Conservation (phyloP, 2,329 filamentous ascomycete genomes). For the Purpureocillium takamizusanense region DNA sequence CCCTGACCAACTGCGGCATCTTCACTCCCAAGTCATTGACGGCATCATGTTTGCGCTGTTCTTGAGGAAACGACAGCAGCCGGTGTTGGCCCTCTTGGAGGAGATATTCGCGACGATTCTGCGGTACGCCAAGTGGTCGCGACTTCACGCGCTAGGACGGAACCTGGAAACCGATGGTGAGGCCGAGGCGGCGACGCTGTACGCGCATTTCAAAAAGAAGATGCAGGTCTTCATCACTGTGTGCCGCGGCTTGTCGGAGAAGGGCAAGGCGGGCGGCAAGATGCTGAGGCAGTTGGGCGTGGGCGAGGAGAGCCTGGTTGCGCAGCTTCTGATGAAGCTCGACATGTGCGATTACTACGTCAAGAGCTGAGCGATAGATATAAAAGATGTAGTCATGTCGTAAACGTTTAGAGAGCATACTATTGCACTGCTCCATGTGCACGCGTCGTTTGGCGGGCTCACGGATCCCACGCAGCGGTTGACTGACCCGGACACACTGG, state of each 20-base stretch:
- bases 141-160: conserved; percentile 26
- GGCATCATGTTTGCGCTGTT: conserved; percentile 66
- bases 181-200: conserved; percentile 35
- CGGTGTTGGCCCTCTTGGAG: conserved; percentile 64
- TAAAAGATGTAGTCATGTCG: no score
- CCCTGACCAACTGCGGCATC: conserved; percentile 56
- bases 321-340: conserved; percentile 57
- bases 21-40: conserved; percentile 67
- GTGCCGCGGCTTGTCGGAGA: conserved; percentile 59
- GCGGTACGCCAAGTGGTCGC: conserved; percentile 50
- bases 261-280: conserved; percentile 32
- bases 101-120: conserved; percentile 69
- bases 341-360: conserved; percentile 64
- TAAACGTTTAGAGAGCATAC: no score
- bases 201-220: conserved; percentile 60
- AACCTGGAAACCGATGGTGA: conserved; percentile 7
- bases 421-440: no score
- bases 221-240: conserved; percentile 66
- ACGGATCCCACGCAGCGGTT: no score
- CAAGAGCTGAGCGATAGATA: conserved; percentile 14
- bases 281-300: conserved; percentile 21
- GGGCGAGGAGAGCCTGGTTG: conserved; percentile 50
- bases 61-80: conserved; percentile 64
- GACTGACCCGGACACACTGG: no score
- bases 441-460: no score